Evolutionary conservation across 192 early-diverging fungal species (phyloP), one percentile per base, ranked within the genome.

Genomic region (Gryganskiella cystojenkinii): DNA sequence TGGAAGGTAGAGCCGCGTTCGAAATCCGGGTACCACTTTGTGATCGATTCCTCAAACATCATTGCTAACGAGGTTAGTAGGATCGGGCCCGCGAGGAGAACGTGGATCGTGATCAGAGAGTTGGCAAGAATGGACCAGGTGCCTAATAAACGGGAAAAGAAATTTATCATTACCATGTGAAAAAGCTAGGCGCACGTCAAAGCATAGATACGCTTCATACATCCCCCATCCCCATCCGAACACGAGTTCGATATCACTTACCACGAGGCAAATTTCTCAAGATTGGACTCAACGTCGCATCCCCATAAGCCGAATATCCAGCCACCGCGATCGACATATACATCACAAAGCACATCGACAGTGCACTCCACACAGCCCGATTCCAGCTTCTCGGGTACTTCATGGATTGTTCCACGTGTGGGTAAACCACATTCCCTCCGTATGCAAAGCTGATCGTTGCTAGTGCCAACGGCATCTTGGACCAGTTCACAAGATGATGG

Each of bases 361-460:
- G 86, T 3, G 86, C 84, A 1, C 70, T 30, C 61, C 71, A 79
- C 0, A 93, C 65, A 3, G 92, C 94, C 8, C 58, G 83, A 20
- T 85, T 80, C 86, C 92, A 95, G 22, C 86, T 73, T 22, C 88
- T 71, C 10, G 94, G 94, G 46, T 90, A 72, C 37, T 69, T 81
- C 94, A 95, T 94, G 46, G 86, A 82, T 2, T 85, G 81, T 62
- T 95, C 92, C 4, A 93, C 88, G 60, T 95, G 91, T 3, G 94
- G 89, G 54, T 94, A 95, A 10, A 94, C 90, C 22, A 90, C 90
- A 27, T 93, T 92, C 5, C 92, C 94, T 35, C 87, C 75, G 52
- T 84, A 94, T n/a, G 90, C 88, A 65, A 92, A 94, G 19, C 86
- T 81, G 64, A 95, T 90, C 4, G 89, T 88, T 7, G 89, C 90